phyloP scores from a whole-genome alignment of 1,284 basidiomycete genomes.

The Pholiota adiposa region DNA sequence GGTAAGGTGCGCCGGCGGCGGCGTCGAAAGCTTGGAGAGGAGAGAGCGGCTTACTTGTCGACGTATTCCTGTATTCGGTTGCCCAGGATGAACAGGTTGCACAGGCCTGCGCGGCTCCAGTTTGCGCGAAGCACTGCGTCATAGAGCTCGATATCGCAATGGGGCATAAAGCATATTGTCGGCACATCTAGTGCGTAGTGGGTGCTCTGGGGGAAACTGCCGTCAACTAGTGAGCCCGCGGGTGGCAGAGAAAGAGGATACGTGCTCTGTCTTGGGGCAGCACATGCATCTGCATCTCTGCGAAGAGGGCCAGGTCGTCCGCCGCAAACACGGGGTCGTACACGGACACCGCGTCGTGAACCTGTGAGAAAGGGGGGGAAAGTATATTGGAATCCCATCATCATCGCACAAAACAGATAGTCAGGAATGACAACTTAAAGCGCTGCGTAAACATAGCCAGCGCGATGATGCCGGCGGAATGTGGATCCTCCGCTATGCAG shows the following conservation, averaged over 20 bases:
- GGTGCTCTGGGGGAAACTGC: slow-evolving; percentile 34
- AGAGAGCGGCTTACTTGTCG: slow-evolving; percentile 48
- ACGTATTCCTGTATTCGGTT: slow-evolving; percentile 49
- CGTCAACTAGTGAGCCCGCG: slow-evolving; percentile 14
- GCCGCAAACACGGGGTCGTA: slow-evolving; percentile 76
- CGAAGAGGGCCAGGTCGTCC: slow-evolving; percentile 57
- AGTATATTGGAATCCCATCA: neutral
- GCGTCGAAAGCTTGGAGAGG: neutral
- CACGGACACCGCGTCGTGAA: slow-evolving; percentile 48
- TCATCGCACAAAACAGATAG: neutral
- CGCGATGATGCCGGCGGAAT: neutral
- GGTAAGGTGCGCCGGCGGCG: neutral
- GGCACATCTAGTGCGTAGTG: slow-evolving; percentile 43
- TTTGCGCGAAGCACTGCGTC: slow-evolving; percentile 66
- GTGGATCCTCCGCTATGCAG: slow-evolving; percentile 6
- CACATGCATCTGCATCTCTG: slow-evolving; percentile 49
- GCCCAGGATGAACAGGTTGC: slow-evolving; percentile 41
- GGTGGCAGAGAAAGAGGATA: slow-evolving; percentile 24
- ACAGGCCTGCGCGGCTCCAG: slow-evolving; percentile 39
- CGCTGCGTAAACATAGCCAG: neutral
- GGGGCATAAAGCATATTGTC: slow-evolving; percentile 77
- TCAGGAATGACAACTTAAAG: neutral
- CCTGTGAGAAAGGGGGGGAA: slow-evolving; percentile 38
- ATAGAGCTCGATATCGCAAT: slow-evolving; percentile 73
- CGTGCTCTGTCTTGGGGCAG: slow-evolving; percentile 57